Evolutionary conservation across 2,329 filamentous ascomycete species (phyloP).

Genomic region (Colletotrichum sp.): DNA sequence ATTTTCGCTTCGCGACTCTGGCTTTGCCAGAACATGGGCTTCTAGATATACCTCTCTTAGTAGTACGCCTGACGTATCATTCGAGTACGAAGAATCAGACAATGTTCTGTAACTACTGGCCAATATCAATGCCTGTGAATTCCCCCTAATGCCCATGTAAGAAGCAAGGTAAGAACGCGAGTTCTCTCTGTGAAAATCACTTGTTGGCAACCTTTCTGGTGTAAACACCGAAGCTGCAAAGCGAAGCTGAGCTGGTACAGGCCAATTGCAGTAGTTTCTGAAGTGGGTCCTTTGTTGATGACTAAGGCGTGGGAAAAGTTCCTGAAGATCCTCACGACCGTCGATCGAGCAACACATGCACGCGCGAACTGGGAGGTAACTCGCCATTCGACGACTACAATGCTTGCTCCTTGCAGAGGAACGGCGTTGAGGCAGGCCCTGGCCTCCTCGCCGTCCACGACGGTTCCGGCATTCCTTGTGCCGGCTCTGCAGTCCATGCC

Average conservation of each 20-base stretch:
- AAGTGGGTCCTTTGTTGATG: conserved; percentile 21
- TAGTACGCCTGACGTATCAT: conserved; percentile 34
- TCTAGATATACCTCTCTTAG: conserved; percentile 46
- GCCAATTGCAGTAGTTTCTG: background rate
- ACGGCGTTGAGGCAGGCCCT: conserved; percentile 64
- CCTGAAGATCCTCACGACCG: background rate
- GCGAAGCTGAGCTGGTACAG: too few relatives aligned
- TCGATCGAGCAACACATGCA: background rate
- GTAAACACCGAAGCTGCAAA: background rate
- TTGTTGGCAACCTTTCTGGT: background rate
- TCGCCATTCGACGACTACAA: conserved; percentile 46
- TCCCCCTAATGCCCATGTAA: background rate
- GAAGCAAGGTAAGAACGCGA: background rate
- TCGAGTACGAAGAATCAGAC: conserved; percentile 33
- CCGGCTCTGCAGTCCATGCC: conserved; percentile 66
- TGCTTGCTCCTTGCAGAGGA: conserved; percentile 70
- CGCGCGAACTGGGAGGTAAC: background rate
- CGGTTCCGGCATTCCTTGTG: conserved; percentile 75
- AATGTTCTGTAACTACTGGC: conserved; percentile 17
- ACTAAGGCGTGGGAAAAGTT: conserved; percentile 38
- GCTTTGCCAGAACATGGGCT: conserved; percentile 31
- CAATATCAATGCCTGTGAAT: background rate
- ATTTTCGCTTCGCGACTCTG: conserved; percentile 29
- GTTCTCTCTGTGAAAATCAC: background rate
- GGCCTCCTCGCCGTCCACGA: conserved; percentile 50